Conservation (phyloP, 345 rosid genomes). For the Eucalyptus polybractea region DNA sequence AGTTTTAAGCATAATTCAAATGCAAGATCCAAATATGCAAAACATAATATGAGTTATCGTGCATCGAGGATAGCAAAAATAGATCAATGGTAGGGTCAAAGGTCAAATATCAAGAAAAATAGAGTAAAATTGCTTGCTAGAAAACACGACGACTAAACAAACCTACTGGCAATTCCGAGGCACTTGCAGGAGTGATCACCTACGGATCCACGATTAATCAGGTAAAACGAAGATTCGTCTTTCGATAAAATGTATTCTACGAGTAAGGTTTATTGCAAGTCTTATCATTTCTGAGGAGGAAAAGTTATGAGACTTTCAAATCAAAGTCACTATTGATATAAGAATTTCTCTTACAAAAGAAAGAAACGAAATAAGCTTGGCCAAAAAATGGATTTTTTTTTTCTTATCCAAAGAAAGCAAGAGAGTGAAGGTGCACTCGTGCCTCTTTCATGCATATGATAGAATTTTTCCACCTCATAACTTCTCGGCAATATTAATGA, state of each 20-base stretch:
- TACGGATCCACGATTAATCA: neutral
- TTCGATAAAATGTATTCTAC: too few relatives aligned
- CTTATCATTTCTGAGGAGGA: neutral
- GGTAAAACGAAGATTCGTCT: neutral
- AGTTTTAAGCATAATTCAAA: too few relatives aligned
- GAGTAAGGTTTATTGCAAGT: neutral
- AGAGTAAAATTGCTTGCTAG: too few relatives aligned
- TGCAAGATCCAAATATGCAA: too few relatives aligned
- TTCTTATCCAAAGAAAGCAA: neutral
- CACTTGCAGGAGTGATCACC: neutral
- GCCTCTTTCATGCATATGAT: neutral
- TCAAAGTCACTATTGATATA: neutral
- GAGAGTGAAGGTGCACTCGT: neutral
- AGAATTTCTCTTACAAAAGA: neutral
- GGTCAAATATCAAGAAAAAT: too few relatives aligned
- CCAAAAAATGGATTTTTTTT: neutral
- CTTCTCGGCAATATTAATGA: neutral
- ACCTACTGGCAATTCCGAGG: neutral
- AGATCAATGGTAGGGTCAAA: too few relatives aligned
- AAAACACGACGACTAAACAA: too few relatives aligned
- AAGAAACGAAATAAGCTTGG: neutral
- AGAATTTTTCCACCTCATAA: neutral
- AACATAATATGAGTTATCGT: too few relatives aligned
- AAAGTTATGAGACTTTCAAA: neutral
- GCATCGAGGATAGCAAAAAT: too few relatives aligned